Conservation (phyloP, 345 rosid species). For the Ceriops tagal region DNA sequence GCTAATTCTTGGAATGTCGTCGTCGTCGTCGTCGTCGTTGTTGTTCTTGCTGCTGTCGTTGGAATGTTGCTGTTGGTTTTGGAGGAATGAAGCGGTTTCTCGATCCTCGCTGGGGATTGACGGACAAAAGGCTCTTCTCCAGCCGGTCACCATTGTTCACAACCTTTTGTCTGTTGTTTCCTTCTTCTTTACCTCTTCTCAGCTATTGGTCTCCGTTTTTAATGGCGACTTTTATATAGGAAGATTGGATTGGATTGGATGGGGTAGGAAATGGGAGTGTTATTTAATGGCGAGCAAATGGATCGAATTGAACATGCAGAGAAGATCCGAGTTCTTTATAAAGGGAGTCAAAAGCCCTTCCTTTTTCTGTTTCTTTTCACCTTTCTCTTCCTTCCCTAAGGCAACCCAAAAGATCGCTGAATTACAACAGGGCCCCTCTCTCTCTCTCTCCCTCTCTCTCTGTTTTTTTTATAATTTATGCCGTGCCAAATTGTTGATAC, state of each 20-base stretch:
- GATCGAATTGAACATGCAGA: slow-evolving; percentile 4
- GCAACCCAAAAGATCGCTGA: slow-evolving; percentile 17
- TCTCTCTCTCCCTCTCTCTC: too few relatives aligned
- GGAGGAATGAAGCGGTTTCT: slow-evolving; percentile 25
- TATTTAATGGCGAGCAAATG: not conserved
- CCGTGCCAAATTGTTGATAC: too few relatives aligned
- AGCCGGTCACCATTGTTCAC: slow-evolving; percentile 59
- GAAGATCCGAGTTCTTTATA: not conserved
- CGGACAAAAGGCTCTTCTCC: slow-evolving; percentile 80
- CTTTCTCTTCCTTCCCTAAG: not conserved
- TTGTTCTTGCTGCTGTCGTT: not conserved
- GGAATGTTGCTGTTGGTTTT: slow-evolving; percentile 11
- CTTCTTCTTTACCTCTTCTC: not conserved
- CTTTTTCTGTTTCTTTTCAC: not conserved
- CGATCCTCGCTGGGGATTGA: slow-evolving; percentile 52
- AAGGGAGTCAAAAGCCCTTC: not conserved
- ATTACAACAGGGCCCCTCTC: slow-evolving; percentile 4
- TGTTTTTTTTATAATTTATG: not conserved
- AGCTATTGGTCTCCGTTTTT: not conserved
- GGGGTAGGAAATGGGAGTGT: not conserved
- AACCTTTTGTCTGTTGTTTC: too few relatives aligned
- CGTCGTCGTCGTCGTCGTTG: slow-evolving; percentile 15
- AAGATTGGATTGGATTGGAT: not conserved
- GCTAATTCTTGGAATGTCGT: slow-evolving; percentile 42
- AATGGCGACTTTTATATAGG: not conserved